phyloP scores from a whole-genome alignment of 768 basidiomycete species.

The Amanita fuliginea region DNA sequence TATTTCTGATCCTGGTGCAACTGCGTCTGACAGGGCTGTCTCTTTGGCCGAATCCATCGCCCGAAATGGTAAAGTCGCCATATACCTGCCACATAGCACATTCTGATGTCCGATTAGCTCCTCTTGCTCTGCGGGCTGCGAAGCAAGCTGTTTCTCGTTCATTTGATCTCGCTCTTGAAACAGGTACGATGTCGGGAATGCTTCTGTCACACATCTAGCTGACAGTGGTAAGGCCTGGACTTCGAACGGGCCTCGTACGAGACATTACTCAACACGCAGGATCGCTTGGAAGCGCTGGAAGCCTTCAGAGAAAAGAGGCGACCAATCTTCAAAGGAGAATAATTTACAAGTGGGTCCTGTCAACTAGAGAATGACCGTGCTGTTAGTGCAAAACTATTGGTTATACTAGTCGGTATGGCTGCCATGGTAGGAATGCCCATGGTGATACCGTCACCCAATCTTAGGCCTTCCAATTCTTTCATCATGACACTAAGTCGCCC shows the following conservation, averaged over 20 bases:
- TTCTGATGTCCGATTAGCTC: constrained; percentile 36
- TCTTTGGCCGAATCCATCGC: constrained; percentile 57
- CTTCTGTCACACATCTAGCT: background rate
- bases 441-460: constrained; percentile 45
- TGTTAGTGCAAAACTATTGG: constrained; percentile 38
- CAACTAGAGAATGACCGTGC: background rate
- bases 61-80: constrained; percentile 42
- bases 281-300: constrained; percentile 72
- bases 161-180: constrained; percentile 67
- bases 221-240: constrained; percentile 53
- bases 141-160: constrained; percentile 80
- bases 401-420: constrained; percentile 31
- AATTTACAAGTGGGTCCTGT: constrained; percentile 11
- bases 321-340: constrained; percentile 78
- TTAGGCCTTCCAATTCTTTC: constrained; percentile 73
- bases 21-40: constrained; percentile 63
- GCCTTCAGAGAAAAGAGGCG: constrained; percentile 81
- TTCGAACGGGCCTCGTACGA: constrained; percentile 86
- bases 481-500: constrained; percentile 75
- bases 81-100: background rate
- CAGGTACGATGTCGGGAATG: constrained; percentile 29
- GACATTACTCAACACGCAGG: constrained; percentile 58
- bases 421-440: constrained; percentile 49
- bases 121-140: constrained; percentile 78
- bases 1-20: constrained; percentile 46